A percentile compares a stretch with the other conserved stretches of the same genome.
These are phyloP conservation scores for Saururus chinensis DNA, from an alignment of 164 flowering plant species.

Conservation along the genomic window DNA sequence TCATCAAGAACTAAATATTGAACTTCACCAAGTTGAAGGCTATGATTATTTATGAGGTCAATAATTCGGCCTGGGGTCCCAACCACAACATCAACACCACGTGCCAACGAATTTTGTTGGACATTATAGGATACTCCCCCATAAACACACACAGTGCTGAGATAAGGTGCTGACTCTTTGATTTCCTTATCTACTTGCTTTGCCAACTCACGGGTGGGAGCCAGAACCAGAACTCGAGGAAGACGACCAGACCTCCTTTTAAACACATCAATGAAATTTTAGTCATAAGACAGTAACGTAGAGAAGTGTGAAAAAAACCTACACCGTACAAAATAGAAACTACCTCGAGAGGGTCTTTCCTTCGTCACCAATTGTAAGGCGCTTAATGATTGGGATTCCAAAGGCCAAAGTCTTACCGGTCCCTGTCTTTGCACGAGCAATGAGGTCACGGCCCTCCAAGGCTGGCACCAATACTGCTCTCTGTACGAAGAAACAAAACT, in stretches of 20 bases:
- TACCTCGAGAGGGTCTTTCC: conserved; percentile 44
- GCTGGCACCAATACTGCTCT: conserved; percentile 92
- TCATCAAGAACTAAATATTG: conserved; percentile 91
- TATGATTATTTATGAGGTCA: conserved; percentile 62
- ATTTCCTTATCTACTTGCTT: conserved; percentile 96
- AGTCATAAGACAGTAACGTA: background rate
- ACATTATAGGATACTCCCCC: conserved; percentile 83
- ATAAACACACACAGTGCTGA: conserved; percentile 88
- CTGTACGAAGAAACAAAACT: conserved; percentile 19
- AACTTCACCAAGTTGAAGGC: conserved; percentile 75
- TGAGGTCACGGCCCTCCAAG: conserved; percentile 78
- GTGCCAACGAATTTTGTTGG: conserved; percentile 79
- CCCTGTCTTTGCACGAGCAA: conserved; percentile 98
- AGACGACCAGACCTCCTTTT: conserved; percentile 63
- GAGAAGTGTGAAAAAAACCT: background rate
- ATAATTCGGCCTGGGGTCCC: conserved; percentile 98
- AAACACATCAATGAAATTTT: conserved; percentile 6
- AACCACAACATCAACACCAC: conserved; percentile 97
- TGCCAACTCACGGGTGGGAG: conserved; percentile 96
- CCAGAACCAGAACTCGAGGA: conserved; percentile 73
- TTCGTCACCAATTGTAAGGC: conserved; percentile 42
- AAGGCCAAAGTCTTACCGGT: conserved; percentile 97
- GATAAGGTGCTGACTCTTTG: conserved; percentile 85
- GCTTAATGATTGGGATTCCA: conserved; percentile 85
- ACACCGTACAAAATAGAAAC: background rate